Percentiles rank a stretch among this genome's conserved stretches.
phyloP scores from a whole-genome alignment of 1,284 basidiomycete species.

The Pisolithus thermaeus region DNA sequence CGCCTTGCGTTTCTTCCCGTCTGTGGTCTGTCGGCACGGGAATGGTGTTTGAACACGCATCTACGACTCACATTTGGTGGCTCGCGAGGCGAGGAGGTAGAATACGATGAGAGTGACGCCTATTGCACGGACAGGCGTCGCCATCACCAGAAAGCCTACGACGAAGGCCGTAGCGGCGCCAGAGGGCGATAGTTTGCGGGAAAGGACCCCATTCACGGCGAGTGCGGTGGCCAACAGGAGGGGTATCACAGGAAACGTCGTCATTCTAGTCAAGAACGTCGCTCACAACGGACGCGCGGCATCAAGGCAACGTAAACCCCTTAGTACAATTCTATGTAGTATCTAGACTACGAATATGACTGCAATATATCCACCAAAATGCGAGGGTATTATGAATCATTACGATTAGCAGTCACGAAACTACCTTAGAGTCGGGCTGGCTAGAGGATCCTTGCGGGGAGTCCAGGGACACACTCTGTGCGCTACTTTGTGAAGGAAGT shows the following conservation, averaged over 20 bases:
- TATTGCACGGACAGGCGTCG: conserved; percentile 58
- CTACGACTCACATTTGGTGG: conserved; percentile 65
- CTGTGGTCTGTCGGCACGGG: conserved; percentile 24
- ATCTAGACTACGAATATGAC: too few species aligned
- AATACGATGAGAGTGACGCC: conserved; percentile 75
- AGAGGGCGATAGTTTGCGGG: conserved; percentile 53
- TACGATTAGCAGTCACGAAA: too few species aligned
- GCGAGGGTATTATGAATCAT: too few species aligned
- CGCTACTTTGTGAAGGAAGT: background rate
- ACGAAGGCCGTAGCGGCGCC: conserved; percentile 75
- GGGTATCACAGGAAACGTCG: conserved; percentile 23
- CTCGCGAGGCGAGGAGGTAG: conserved; percentile 77
- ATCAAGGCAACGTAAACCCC: background rate
- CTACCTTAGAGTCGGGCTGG: too few species aligned
- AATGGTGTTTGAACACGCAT: background rate
- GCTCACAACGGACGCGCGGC: conserved; percentile 18
- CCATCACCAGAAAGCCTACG: conserved; percentile 64
- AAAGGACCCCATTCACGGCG: conserved; percentile 38
- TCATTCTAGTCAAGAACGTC: conserved; percentile 9
- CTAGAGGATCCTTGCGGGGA: too few species aligned
- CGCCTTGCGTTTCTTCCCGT: conserved; percentile 66
- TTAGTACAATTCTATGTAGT: too few species aligned
- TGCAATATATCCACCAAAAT: too few species aligned
- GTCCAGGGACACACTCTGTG: too few species aligned
- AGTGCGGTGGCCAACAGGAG: conserved; percentile 34